Evolutionary conservation across 2,329 filamentous ascomycete genomes (phyloP), one percentile per base, ranked within the genome.

Genomic region (Sphaerostilbella broomeana): DNA sequence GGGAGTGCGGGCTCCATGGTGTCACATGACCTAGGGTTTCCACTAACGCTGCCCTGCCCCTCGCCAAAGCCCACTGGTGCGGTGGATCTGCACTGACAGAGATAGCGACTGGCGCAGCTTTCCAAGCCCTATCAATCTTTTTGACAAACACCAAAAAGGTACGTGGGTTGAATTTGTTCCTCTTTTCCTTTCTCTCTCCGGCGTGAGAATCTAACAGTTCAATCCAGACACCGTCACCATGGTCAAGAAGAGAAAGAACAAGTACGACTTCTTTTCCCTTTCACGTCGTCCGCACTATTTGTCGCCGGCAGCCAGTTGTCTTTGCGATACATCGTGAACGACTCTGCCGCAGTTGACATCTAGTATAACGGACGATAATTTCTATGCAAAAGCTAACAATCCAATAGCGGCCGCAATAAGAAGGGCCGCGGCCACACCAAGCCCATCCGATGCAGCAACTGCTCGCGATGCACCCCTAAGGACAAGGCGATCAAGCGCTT

Each of bases 401-500:
- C 35, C 45, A 35, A 38, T 68, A 94, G 86, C 79, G 90, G 90
- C 72, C 88, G 90, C 70, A 95, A 97, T 86, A 95, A 95, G 88
- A 95, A 95, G 75, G 90, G 92, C 71, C 87, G 92, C 71, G 92
- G 92, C 77, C 90, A 97, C 81, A 88, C 94, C 75, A 98, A 98
- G 83, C 94, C 92, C 65, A 95, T 98, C 76, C 86, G 75, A 58
- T 79, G 75, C 75, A 74, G 69, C 69, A 79, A 79, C 75, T 79
- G 75, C 75, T 77, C 75, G 66, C 79, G 84, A 74, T 88, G 84
- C 79, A 94, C 86, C 47, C 89, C 89, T 70, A 98, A 98, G 84
- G 92, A 98, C 67, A 98, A 98, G 87, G 92, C 94, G 59, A 97
- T 98, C 81, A 98, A 98, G 88, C 82, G 92, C 75, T 98, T 98